Percentiles rank a stretch among this genome's conserved stretches.
phyloP scores from a whole-genome alignment of 1,284 basidiomycete genomes.

The Leccinum ambiguum region DNA sequence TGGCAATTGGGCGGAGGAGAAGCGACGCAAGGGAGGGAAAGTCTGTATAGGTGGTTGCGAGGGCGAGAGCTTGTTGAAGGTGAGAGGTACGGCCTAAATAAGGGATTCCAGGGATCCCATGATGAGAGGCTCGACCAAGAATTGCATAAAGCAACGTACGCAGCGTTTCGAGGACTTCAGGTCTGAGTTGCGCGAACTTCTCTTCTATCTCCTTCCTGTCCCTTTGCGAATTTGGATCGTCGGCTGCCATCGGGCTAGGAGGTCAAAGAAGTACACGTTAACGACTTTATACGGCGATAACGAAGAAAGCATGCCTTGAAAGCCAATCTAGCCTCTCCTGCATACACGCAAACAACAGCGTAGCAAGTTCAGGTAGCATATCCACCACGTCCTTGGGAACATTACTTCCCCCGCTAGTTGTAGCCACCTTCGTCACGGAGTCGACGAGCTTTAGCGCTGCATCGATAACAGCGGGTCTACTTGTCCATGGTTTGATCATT shows the following conservation, averaged over 20 bases:
- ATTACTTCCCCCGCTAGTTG: constrained; percentile 20
- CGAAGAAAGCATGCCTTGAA: constrained; percentile 46
- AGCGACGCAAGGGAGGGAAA: constrained; percentile 82
- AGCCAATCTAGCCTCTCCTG: constrained; percentile 75
- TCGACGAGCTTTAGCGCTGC: constrained; percentile 75
- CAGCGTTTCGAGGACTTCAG: constrained; percentile 73
- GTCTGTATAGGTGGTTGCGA: constrained; percentile 86
- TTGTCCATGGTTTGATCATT: constrained; percentile 86
- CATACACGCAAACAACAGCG: constrained; percentile 67
- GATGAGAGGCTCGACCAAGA: not conserved
- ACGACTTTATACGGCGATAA: not conserved
- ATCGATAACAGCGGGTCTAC: constrained; percentile 64
- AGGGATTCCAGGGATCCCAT: not conserved
- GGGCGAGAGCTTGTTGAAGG: constrained; percentile 67
- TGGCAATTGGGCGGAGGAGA: constrained; percentile 65
- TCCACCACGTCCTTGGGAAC: constrained; percentile 50
- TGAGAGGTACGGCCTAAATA: constrained; percentile 55
- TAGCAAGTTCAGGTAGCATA: constrained; percentile 68
- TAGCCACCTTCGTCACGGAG: constrained; percentile 49
- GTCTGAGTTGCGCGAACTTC: constrained; percentile 66
- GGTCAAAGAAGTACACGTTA: constrained; percentile 8
- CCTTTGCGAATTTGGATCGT: constrained; percentile 44
- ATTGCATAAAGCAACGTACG: constrained; percentile 45
- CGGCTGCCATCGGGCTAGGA: constrained; percentile 44
- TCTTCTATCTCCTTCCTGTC: constrained; percentile 61